A percentile compares a stretch with the other conserved stretches of the same genome.
Conservation (phyloP, 2,329 filamentous ascomycete species). For the Zelopaecilomyces penicillatus region DNA sequence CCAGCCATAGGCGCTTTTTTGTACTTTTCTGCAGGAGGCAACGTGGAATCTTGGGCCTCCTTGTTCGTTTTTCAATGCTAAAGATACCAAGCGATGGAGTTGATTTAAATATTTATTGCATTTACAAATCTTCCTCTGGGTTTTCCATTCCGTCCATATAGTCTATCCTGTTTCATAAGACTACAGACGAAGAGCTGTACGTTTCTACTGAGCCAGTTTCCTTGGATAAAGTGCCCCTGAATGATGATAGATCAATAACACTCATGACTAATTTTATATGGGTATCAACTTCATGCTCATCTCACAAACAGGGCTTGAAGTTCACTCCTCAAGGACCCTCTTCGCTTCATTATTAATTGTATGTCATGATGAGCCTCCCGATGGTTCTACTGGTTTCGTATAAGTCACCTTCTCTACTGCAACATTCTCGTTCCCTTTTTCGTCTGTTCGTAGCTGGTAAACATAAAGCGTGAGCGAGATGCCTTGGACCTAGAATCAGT, state of each 20-base stretch:
- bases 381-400: constrained; percentile 62
- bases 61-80: constrained; percentile 14
- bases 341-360: neutral
- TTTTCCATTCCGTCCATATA: too few relatives aligned
- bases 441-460: constrained; percentile 74
- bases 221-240: constrained; percentile 3
- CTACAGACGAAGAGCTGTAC: too few relatives aligned
- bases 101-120: constrained; percentile 20
- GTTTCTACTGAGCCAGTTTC: neutral
- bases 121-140: constrained; percentile 15
- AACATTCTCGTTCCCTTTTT: constrained; percentile 68
- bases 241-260: neutral
- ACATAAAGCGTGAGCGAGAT: constrained; percentile 94
- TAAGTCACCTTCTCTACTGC: constrained; percentile 82
- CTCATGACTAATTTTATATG: constrained; percentile 9
- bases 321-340: constrained; percentile 3
- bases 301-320: constrained; percentile 11
- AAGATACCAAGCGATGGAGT: constrained; percentile 30
- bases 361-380: constrained; percentile 39
- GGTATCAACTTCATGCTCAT: constrained; percentile 19
- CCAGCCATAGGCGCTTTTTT: neutral
- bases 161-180: too few relatives aligned
- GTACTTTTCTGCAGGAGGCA: constrained; percentile 14
- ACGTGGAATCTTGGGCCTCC: constrained; percentile 15
- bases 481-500: constrained; percentile 66